Conservation (phyloP, 1,139 yeast species). For the Scheffersomyces titani region DNA sequence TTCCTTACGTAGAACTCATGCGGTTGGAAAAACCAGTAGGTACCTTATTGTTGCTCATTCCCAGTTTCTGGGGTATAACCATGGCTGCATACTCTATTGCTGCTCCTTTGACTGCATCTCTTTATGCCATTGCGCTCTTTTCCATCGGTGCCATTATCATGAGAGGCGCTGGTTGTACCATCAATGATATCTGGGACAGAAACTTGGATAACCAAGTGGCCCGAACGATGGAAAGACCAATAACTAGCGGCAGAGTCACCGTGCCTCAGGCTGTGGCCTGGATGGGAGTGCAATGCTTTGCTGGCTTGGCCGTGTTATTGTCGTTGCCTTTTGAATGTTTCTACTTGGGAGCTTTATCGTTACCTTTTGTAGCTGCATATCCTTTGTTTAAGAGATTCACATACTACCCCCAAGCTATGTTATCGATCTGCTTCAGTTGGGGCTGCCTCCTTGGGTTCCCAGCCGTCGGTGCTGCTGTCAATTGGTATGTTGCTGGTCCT, state of each 20-base stretch:
- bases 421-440: conserved; percentile 90
- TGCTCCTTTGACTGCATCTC: conserved; percentile 66
- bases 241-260: conserved; percentile 82
- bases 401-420: conserved; percentile 86
- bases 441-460: conserved; percentile 94
- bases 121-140: conserved; percentile 63
- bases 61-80: conserved; percentile 78
- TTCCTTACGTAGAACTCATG: conserved; percentile 91
- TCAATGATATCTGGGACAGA: conserved; percentile 86
- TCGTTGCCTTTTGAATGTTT: conserved; percentile 82
- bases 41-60: conserved; percentile 76
- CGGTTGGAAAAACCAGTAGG: conserved; percentile 95
- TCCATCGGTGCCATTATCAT: conserved; percentile 83
- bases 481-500: conserved; percentile 73
- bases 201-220: conserved; percentile 82
- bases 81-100: conserved; percentile 79
- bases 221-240: conserved; percentile 85
- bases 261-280: conserved; percentile 73
- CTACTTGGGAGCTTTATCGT: conserved; percentile 75
- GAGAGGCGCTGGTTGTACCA: conserved; percentile 98
- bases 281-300: conserved; percentile 70
- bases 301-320: conserved; percentile 74
- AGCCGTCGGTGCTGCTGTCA: conserved; percentile 83
- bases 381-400: conserved; percentile 94
- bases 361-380: conserved; percentile 80